phyloP scores from a whole-genome alignment of 345 rosid species.

The Salix udensis region DNA sequence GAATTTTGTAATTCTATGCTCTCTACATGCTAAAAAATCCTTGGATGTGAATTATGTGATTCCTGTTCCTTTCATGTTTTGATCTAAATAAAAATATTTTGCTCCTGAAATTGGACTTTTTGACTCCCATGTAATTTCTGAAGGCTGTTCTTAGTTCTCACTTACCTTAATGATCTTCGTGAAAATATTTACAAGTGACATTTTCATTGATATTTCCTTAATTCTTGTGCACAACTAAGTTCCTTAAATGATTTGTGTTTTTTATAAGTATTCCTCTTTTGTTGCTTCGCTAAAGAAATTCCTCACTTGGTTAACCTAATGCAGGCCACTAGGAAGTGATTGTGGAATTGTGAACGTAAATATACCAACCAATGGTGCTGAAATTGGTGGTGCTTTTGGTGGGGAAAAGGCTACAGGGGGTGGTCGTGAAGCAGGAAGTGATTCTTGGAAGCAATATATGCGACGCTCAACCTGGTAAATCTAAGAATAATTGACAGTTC shows the following conservation, averaged over 20 bases:
- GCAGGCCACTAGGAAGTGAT: conserved; percentile 91
- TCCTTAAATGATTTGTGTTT: background rate
- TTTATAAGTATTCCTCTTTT: background rate
- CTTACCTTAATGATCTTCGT: background rate
- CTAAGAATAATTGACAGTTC: background rate
- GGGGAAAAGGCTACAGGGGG: conserved; percentile 97
- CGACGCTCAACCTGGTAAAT: conserved; percentile 90
- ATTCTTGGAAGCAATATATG: conserved; percentile 99
- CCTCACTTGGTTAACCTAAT: background rate
- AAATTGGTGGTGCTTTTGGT: conserved; percentile 95
- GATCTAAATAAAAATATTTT: background rate
- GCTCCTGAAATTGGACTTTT: background rate
- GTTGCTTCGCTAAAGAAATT: background rate
- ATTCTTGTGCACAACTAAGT: background rate
- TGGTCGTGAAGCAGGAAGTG: conserved; percentile 98
- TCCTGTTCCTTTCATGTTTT: background rate
- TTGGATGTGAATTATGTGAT: background rate
- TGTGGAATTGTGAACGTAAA: conserved; percentile 94
- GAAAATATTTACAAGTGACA: background rate
- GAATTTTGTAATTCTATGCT: background rate
- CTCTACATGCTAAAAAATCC: background rate
- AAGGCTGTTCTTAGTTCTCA: background rate
- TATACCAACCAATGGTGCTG: conserved; percentile 98
- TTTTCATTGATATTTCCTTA: background rate
- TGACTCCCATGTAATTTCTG: background rate